Percentiles rank a stretch among this genome's conserved stretches.
These are phyloP conservation scores for Cornus florida DNA, from an alignment of 148 eudicot genomes.

Conservation along the genomic window DNA sequence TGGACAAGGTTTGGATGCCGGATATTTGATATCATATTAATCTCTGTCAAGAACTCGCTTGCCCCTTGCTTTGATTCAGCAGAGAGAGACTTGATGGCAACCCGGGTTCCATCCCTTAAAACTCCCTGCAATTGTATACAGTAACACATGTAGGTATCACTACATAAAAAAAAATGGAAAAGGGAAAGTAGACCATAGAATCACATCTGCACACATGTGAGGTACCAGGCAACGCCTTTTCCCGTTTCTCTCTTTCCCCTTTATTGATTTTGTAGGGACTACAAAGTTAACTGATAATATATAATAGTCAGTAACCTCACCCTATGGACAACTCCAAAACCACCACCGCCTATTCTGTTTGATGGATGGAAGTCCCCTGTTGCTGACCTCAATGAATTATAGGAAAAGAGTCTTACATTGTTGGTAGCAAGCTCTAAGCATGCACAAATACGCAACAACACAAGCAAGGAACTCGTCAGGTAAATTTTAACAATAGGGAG, in stretches of 20 bases:
- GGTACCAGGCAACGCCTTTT: neutral
- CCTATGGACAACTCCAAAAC: slow-evolving; percentile 51
- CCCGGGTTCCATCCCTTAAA: slow-evolving; percentile 40
- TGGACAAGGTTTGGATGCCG: slow-evolving; percentile 57
- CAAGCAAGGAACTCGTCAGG: neutral
- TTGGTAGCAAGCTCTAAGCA: slow-evolving; percentile 35
- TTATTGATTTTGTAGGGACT: neutral
- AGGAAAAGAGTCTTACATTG: slow-evolving; percentile 42
- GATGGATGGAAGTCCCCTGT: slow-evolving; percentile 47
- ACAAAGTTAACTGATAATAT: neutral
- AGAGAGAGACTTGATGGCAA: slow-evolving; percentile 49
- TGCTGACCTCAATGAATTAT: slow-evolving; percentile 54
- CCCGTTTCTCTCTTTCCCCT: neutral
- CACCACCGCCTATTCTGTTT: slow-evolving; percentile 55
- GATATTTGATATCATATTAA: slow-evolving; percentile 44
- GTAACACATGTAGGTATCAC: neutral
- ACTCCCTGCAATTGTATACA: slow-evolving; percentile 37
- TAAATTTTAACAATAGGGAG: neutral
- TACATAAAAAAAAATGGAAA: neutral
- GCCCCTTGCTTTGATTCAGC: slow-evolving; percentile 58
- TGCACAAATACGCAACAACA: neutral
- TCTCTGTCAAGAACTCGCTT: slow-evolving; percentile 47
- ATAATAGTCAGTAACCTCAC: slow-evolving; percentile 20
- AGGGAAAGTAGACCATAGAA: neutral
- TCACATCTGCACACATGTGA: neutral